Base-by-base conservation (phyloP, 2,329 filamentous ascomycete genomes). In the Ramularia endophylla region DNA sequence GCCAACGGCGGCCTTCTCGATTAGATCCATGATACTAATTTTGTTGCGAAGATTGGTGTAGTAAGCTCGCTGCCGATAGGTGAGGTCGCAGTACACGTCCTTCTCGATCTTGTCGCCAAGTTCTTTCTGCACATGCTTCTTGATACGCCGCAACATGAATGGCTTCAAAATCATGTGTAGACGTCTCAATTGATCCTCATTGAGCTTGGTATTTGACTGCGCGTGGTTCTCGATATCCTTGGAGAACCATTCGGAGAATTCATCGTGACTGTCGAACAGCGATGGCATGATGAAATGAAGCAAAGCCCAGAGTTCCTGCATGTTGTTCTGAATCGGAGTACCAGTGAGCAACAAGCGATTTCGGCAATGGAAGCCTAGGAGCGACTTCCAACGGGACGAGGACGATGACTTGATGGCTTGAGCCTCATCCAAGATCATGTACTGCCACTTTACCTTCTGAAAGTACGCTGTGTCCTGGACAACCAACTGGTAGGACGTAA, bases 201-300 rank as follows among this genome's bases (percentile, higher is more conserved):
- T 98, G 44, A 98, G 82, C 64, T 97, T 97, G n/a, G 90, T 97
- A 61, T 98, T 97, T 65, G 88, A 95, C 68, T 95, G 90, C 1
- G 92, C 92, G 62, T 98, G 92, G 28, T 89, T 97, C 66, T 98
- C 92, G 48, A 98, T 98, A 54, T 92, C 87, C 67, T 92, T 92
- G 40, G 85, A 90, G 64, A 94, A 94, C 87, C 87, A 94, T 56
- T 92, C 87, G 68, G 85, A 90, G 60, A 94, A 94, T 59, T 92
- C 87, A 59, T 94, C 87, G 65, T 92, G 87, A 1, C 85, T 90
- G 65, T 92, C 92, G 66, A 98, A 98, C 38, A 98, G 74, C 31
- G 87, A 95, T n/a, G 92, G 92, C 92, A 98, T 97, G 70, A 97
- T 97, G 70, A 98, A 98, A 74, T 98, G 92, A 15, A 98, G 75